A percentile compares a stretch with the other conserved stretches of the same genome.
Evolutionary conservation across 2,329 filamentous ascomycete genomes (phyloP).

Genomic region (Acephala macrosclerotiorum): DNA sequence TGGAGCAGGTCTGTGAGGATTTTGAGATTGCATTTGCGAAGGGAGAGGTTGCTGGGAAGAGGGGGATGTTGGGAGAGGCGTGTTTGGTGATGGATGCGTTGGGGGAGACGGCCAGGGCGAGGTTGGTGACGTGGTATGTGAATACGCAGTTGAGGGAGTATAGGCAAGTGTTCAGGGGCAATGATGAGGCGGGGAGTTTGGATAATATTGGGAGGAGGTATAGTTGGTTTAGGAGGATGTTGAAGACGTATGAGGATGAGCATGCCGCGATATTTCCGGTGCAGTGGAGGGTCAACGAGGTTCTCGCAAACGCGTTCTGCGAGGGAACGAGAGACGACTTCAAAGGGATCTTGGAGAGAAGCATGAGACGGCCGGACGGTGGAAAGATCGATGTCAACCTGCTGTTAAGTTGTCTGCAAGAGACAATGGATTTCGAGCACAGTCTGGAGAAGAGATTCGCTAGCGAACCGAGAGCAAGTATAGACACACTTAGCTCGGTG

Average conservation of each 20-base stretch:
- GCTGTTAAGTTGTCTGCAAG: slow-evolving; percentile 86
- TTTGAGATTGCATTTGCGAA: slow-evolving; percentile 96
- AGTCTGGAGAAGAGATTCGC: slow-evolving; percentile 85
- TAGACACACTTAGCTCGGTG: slow-evolving; percentile 85
- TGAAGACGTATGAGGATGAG: slow-evolving; percentile 95
- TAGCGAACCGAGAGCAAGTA: slow-evolving; percentile 76
- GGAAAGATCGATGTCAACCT: slow-evolving; percentile 89
- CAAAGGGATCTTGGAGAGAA: slow-evolving; percentile 88
- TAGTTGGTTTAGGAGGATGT: slow-evolving; percentile 94
- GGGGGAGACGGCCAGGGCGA: slow-evolving; percentile 82
- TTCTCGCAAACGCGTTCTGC: slow-evolving; percentile 89
- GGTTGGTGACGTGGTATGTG: slow-evolving; percentile 95
- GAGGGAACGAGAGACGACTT: slow-evolving; percentile 96
- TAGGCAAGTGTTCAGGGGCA: slow-evolving; percentile 92
- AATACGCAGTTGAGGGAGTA: slow-evolving; percentile 97
- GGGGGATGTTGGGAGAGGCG: slow-evolving; percentile 79
- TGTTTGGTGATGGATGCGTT: slow-evolving; percentile 95
- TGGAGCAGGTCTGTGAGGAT: slow-evolving; percentile 99
- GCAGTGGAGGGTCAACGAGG: slow-evolving; percentile 89
- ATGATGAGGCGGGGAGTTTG: slow-evolving; percentile 93
- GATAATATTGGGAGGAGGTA: slow-evolving; percentile 97
- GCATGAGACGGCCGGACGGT: slow-evolving; percentile 80
- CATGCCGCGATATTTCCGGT: slow-evolving; percentile 87
- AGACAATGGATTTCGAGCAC: slow-evolving; percentile 97
- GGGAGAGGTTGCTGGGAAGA: slow-evolving; percentile 76